A percentile compares a stretch with the other conserved stretches of the same genome.
phyloP scores from a whole-genome alignment of 495 filamentous ascomycete genomes.

The Penicillium odoratum region DNA sequence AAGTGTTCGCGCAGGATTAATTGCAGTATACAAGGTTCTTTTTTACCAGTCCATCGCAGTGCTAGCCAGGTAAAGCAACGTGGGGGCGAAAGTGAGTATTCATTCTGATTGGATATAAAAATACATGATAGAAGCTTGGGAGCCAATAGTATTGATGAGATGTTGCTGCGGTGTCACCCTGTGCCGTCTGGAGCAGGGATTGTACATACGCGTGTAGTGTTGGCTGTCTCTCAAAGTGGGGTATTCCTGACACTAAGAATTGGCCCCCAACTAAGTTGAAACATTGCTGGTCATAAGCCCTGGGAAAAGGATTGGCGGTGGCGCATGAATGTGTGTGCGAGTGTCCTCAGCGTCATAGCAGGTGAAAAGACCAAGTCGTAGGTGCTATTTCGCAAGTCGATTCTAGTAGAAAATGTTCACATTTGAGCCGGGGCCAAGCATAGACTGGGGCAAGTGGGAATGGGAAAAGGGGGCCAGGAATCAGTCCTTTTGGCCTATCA shows the following conservation, averaged over 20 bases:
- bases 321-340: too few relatives aligned
- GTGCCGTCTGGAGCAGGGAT: background rate
- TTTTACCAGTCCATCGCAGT: background rate
- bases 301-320: background rate
- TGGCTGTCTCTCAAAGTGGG: background rate
- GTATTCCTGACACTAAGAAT: background rate
- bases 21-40: background rate
- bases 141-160: background rate
- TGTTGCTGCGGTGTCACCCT: background rate
- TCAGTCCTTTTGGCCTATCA: too few relatives aligned
- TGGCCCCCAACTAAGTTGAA: background rate
- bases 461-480: too few relatives aligned
- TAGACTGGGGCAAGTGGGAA: too few relatives aligned
- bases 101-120: background rate
- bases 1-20: too few relatives aligned
- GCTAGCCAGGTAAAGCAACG: background rate
- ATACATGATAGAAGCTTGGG: background rate
- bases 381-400: too few relatives aligned
- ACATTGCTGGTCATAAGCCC: background rate
- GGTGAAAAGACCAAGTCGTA: too few relatives aligned
- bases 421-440: too few relatives aligned
- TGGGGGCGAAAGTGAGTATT: background rate
- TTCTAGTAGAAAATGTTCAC: too few relatives aligned
- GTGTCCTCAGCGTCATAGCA: too few relatives aligned
- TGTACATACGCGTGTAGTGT: too few relatives aligned